A percentile compares a stretch with the other conserved stretches of the same genome.
Evolutionary conservation across 2,329 filamentous ascomycete genomes (phyloP).

Genomic region (Mycocentrospora acerina): DNA sequence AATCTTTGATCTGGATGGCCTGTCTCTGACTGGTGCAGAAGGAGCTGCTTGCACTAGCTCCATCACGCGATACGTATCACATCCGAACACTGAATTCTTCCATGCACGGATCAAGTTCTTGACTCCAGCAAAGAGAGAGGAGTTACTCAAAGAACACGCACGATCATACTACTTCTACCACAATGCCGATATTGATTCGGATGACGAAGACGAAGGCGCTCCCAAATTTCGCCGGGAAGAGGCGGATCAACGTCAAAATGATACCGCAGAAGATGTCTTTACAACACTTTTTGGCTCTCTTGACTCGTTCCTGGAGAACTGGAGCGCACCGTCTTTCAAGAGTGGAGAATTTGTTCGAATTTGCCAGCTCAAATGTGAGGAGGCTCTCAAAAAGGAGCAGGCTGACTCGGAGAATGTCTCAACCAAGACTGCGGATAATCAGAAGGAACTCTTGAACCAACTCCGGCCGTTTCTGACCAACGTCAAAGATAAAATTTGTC

Average conservation of each 20-base stretch:
- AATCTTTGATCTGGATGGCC: slow-evolving; percentile 15
- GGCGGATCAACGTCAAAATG: slow-evolving; percentile 12
- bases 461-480: slow-evolving; percentile 18
- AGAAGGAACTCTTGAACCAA: slow-evolving; percentile 10
- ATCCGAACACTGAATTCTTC: no score
- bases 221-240: slow-evolving; percentile 10
- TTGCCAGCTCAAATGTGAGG: slow-evolving; percentile 18
- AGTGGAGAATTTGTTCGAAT: slow-evolving; percentile 12
- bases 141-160: slow-evolving; percentile 17
- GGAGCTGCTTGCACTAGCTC: slow-evolving; percentile 22
- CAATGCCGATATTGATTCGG: slow-evolving; percentile 14
- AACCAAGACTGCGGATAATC: slow-evolving; percentile 1
- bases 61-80: slow-evolving; percentile 12
- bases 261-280: slow-evolving; percentile 25
- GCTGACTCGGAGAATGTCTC: neutral
- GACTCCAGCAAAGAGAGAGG: slow-evolving; percentile 7
- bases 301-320: slow-evolving; percentile 12
- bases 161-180: slow-evolving; percentile 13
- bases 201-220: slow-evolving; percentile 15
- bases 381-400: slow-evolving; percentile 8
- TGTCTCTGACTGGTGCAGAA: slow-evolving; percentile 23
- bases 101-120: slow-evolving; percentile 23
- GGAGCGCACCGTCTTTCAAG: slow-evolving; percentile 7
- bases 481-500: slow-evolving; percentile 10
- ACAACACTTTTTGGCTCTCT: slow-evolving; percentile 15